Conservation (phyloP, 176 grass and related monocot species). For the Pontederia paniculata region DNA sequence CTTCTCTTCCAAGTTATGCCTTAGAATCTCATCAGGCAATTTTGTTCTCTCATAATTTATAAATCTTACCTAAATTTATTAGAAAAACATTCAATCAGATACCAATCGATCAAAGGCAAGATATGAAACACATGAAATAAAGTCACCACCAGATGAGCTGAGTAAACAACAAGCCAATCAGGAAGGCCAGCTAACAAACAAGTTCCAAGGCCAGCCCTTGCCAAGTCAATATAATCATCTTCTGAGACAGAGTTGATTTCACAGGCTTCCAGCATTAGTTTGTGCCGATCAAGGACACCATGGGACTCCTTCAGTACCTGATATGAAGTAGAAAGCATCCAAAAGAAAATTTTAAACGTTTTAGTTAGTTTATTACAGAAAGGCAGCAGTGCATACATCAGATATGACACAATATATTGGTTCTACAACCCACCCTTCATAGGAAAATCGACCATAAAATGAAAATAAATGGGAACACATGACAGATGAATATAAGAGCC, state of each 20-base stretch:
- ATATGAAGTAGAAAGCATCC: no score
- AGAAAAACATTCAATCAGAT: conserved; percentile 9
- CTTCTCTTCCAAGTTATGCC: conserved; percentile 81
- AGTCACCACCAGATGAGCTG: conserved; percentile 62
- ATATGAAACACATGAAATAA: conserved; percentile 21
- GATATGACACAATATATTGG: no score
- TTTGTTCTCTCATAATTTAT: conserved; percentile 90
- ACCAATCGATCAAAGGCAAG: conserved; percentile 20
- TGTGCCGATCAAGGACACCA: conserved; percentile 76
- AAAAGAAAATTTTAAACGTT: no score
- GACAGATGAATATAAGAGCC: no score
- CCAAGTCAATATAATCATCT: conserved; percentile 89
- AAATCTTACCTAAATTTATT: conserved; percentile 77
- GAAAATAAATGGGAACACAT: no score
- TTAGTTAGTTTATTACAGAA: no score
- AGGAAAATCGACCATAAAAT: no score
- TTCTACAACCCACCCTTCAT: no score
- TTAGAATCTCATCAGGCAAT: conserved; percentile 79
- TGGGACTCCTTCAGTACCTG: conserved; percentile 93
- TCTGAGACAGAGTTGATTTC: conserved; percentile 77
- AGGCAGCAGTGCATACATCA: no score
- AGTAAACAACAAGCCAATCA: conserved; percentile 93
- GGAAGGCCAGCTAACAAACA: conserved; percentile 94
- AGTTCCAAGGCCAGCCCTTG: conserved; percentile 89
- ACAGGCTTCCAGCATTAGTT: conserved; percentile 82